Evolutionary conservation across 2,329 filamentous ascomycete genomes (phyloP).

Genomic region (Trichothecium sympodiale): DNA sequence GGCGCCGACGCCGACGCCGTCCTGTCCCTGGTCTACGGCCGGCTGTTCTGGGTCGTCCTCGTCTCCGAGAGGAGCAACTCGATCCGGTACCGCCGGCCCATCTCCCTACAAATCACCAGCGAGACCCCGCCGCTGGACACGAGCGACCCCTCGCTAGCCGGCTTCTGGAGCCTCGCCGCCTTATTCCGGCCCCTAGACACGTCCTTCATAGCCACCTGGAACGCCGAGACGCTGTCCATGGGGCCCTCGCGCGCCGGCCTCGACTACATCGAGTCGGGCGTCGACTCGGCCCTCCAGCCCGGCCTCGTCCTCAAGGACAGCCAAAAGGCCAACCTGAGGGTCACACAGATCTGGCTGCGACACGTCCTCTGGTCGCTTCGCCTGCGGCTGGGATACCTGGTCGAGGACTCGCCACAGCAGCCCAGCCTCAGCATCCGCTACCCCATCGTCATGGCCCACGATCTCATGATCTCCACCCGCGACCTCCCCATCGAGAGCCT

Average conservation of each 20-base stretch:
- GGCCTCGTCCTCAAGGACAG: slow-evolving; percentile 24
- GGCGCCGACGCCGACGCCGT: slow-evolving; percentile 11
- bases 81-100: slow-evolving; percentile 30
- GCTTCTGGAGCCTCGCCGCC: slow-evolving; percentile 27
- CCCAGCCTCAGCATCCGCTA: slow-evolving; percentile 29
- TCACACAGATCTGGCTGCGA: slow-evolving; percentile 34
- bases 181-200: slow-evolving; percentile 31
- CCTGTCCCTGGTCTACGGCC: slow-evolving; percentile 16
- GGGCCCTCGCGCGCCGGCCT: slow-evolving; percentile 19
- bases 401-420: slow-evolving; percentile 17
- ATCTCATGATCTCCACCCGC: slow-evolving; percentile 25
- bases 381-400: slow-evolving; percentile 28
- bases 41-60: slow-evolving; percentile 32
- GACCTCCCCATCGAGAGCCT: slow-evolving; percentile 26
- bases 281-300: slow-evolving; percentile 24
- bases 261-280: slow-evolving; percentile 21
- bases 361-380: slow-evolving; percentile 34
- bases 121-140: slow-evolving; percentile 21
- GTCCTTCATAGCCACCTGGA: slow-evolving; percentile 27
- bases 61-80: slow-evolving; percentile 32
- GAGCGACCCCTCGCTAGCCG: slow-evolving; percentile 18
- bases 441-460: slow-evolving; percentile 28
- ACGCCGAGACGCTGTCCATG: slow-evolving; percentile 22
- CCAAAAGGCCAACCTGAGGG: slow-evolving; percentile 30
- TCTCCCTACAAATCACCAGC: slow-evolving; percentile 29